Evolutionary conservation across 495 filamentous ascomycete species (phyloP).

Genomic region (Penicillium canescens): DNA sequence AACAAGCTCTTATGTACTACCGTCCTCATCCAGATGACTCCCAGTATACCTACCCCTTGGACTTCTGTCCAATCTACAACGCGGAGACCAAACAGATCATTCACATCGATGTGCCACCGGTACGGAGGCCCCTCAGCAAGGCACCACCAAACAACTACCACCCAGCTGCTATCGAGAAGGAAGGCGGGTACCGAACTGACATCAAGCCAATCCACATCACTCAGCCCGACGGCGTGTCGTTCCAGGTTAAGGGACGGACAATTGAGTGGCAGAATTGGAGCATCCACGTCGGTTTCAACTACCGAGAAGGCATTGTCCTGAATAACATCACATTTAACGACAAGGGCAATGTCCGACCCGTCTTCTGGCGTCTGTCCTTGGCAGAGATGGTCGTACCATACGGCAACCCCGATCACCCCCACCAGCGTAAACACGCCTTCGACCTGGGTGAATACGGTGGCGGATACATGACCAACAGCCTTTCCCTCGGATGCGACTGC

Average conservation of each 20-base stretch:
- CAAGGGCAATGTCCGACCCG: slow-evolving; percentile 72
- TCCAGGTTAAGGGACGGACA: slow-evolving; percentile 74
- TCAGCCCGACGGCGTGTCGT: slow-evolving; percentile 92
- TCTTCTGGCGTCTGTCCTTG: slow-evolving; percentile 91
- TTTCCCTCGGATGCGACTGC: slow-evolving; percentile 90
- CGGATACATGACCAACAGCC: slow-evolving; percentile 93
- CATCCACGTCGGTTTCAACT: slow-evolving; percentile 93
- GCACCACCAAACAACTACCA: slow-evolving; percentile 79
- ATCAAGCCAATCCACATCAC: slow-evolving; percentile 94
- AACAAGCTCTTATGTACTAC: slow-evolving; percentile 97
- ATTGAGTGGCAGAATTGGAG: slow-evolving; percentile 96
- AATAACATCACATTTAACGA: slow-evolving; percentile 93
- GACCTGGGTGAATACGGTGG: slow-evolving; percentile 93
- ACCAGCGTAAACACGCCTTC: slow-evolving; percentile 93
- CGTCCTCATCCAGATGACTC: slow-evolving; percentile 81
- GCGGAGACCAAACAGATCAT: slow-evolving; percentile 80
- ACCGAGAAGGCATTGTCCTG: slow-evolving; percentile 89
- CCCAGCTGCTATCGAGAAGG: slow-evolving; percentile 66
- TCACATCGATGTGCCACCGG: slow-evolving; percentile 83
- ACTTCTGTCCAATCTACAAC: slow-evolving; percentile 94
- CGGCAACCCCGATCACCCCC: slow-evolving; percentile 88
- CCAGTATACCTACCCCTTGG: slow-evolving; percentile 89
- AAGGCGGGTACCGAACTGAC: slow-evolving; percentile 76
- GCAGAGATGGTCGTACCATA: slow-evolving; percentile 98
- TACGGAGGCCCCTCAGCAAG: slow-evolving; percentile 76